These are phyloP conservation scores for Mortierella antarctica DNA, from an alignment of 192 early-diverging fungal species.

Conservation along the genomic window DNA sequence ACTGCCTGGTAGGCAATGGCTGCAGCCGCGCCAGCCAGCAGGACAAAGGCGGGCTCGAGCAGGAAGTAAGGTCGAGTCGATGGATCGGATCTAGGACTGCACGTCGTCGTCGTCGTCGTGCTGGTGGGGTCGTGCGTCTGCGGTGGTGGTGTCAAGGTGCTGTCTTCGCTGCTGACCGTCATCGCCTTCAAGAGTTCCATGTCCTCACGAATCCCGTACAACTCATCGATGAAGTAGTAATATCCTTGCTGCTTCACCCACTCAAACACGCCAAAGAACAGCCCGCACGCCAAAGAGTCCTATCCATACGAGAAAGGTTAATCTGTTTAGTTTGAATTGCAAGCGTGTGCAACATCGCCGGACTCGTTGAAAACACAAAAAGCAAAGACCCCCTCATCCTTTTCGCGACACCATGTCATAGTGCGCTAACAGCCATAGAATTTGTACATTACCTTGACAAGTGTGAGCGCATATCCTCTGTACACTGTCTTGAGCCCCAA, in stretches of 20 bases:
- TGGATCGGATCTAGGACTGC: not conserved
- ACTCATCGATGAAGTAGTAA: slow-evolving; percentile 67
- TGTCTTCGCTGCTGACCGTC: not conserved
- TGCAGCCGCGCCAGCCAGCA: slow-evolving; percentile 68
- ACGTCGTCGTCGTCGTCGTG: too few relatives aligned
- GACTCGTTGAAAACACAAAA: slow-evolving; percentile 1
- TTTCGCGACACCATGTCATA: not conserved
- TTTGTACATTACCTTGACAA: too few relatives aligned
- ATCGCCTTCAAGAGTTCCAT: slow-evolving; percentile 25
- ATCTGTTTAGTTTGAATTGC: not conserved
- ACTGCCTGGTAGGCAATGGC: slow-evolving; percentile 78
- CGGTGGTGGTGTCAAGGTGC: not conserved
- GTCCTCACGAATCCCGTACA: slow-evolving; percentile 58
- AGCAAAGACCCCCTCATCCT: not conserved
- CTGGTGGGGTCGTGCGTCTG: not conserved
- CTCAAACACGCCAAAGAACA: slow-evolving; percentile 85
- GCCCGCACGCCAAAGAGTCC: slow-evolving; percentile 76
- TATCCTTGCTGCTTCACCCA: slow-evolving; percentile 79
- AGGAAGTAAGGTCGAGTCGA: slow-evolving; percentile 55
- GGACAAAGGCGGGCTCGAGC: slow-evolving; percentile 64
- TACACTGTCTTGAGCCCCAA: slow-evolving; percentile 65
- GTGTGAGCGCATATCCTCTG: slow-evolving; percentile 63
- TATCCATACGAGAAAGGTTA: slow-evolving; percentile 15
- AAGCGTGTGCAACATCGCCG: not conserved
- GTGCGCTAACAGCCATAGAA: not conserved